Base-by-base conservation (phyloP, 2,329 filamentous ascomycete species). In the Achaetomium macrosporum region DNA sequence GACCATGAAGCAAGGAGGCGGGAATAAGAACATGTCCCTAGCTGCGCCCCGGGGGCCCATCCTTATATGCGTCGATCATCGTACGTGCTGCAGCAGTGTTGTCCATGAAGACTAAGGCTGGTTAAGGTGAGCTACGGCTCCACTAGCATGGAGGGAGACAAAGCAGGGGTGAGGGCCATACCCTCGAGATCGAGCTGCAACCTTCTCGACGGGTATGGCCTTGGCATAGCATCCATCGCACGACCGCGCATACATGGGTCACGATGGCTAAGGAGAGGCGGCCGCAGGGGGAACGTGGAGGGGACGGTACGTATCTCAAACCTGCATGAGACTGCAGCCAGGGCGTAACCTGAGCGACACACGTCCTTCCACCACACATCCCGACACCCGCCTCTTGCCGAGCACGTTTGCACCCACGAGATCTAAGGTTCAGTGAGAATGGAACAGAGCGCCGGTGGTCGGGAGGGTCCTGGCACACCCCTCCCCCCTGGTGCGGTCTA, bases 341-440 rank as follows among this genome's bases (percentile, higher is more conserved):
- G 19, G 42, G 42, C 25, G 47, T 37, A 37, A n/a, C 50, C 35
- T 47, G 50, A 33, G 36, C 19, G 36, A 48, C 49, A 55, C 53
- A 43, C n/a, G n/a, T 55, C 40, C 50, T 53, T 30, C 35, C 45
- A 57, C 57, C 56, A 50, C 54, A 49, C 42, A 56, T 58, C 50
- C 48, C 51, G 29, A 46, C 50, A 40, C 31, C 56, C 56, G 56
- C 49, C n/a, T 31, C 48, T 44, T 47, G 43, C 43, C 42, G 37
- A 49, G 51, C 42, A 35, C 10, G 33, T 40, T n/a, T 19, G 15
- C 31, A 40, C 19, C 16, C 35, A 47, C 20, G 47, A 41, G 40
- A 31, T 33, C 16, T 35, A 15, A 20, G 11, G 17, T 42, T 15
- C 16, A 37, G 10, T 25, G 25, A 25, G 25, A 25, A n/a, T 16